Evolutionary conservation across 2,329 filamentous ascomycete species (phyloP), one percentile per base, ranked within the genome.

Genomic region (Trichoderma endophyticum): DNA sequence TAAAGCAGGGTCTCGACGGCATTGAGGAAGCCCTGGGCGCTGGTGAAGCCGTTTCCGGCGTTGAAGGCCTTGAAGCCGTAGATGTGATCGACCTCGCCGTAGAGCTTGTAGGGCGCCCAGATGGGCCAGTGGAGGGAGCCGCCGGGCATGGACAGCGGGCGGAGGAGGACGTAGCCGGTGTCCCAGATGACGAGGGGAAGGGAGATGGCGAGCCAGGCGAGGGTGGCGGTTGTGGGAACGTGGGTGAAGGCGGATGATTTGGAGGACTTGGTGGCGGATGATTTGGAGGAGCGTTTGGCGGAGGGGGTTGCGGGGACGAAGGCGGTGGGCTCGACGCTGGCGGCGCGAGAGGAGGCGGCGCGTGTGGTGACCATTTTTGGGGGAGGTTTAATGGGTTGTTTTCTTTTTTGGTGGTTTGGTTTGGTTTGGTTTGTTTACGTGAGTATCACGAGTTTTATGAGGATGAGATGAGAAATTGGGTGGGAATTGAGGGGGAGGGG

Each of bases 171-270:
- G 83, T 97, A 97, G 72, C 85, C 84, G 34, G 88, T 88, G 83
- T 97, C 94, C 94, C 94, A 97, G 65, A 89, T 78, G 63, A 97
- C 93, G 73, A 97, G 86, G 1, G 93, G 93, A 18, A 96, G 83
- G 24, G 92, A 94, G 73, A 95, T 74, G 72, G 86, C 81, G 30
- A 97, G 86, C 94, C 94, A 97, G 74, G 90, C 75, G 57, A 93
- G 86, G 26, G 84, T 87, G 1, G 79, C 70, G 1, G 77, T 73
- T 8, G 84, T 81, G 6, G 87, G 87, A 6, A 81, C 77, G 81
- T 89, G 87, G 34, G 79, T 74, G 83, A 83, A 88, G 60, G 70
- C 36, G 48, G 68, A 68, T 70, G 74, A 62, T 70, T 73, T 66
- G 9, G 73, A 65, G 0, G 77, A 73, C 72, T 62, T 39, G 60